phyloP scores from a whole-genome alignment of 345 rosid species.

The Eucalyptus cloeziana region DNA sequence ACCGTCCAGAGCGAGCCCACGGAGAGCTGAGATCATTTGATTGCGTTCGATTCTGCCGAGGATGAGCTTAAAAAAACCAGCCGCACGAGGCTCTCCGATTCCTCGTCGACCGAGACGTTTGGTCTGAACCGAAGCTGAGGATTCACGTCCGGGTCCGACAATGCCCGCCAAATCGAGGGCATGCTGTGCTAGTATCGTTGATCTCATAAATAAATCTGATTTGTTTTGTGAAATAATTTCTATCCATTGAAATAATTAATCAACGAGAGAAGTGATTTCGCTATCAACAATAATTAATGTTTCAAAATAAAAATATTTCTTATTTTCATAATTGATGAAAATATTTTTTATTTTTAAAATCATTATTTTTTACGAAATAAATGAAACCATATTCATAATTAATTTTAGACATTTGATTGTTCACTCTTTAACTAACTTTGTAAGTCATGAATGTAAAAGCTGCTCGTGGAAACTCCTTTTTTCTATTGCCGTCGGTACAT shows the following conservation, averaged over 20 bases:
- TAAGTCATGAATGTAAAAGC: not conserved
- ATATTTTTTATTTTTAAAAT: too few species aligned
- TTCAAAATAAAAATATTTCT: too few species aligned
- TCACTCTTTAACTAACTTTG: not conserved
- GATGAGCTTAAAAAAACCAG: not conserved
- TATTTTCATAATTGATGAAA: too few species aligned
- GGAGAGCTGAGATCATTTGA: not conserved
- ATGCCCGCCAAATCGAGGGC: not conserved
- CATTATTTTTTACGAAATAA: fast-evolving
- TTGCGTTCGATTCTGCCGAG: not conserved
- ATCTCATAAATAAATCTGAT: not conserved
- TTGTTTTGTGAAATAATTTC: too few species aligned
- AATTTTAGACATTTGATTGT: fast-evolving
- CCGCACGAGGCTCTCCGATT: not conserved
- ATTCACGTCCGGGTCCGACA: not conserved
- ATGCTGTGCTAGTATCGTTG: not conserved
- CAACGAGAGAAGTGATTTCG: too few species aligned
- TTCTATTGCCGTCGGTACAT: fast-evolving
- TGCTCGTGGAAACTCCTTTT: fast-evolving
- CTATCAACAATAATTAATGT: fast-evolving
- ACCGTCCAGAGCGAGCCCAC: not conserved
- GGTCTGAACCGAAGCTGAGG: not conserved
- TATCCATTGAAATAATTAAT: too few species aligned
- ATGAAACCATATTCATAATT: not conserved
- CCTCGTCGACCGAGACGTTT: not conserved